Evolutionary conservation across 2,329 filamentous ascomycete genomes (phyloP), one percentile per base, ranked within the genome.

Genomic region (Phaeosphaeria sp.): DNA sequence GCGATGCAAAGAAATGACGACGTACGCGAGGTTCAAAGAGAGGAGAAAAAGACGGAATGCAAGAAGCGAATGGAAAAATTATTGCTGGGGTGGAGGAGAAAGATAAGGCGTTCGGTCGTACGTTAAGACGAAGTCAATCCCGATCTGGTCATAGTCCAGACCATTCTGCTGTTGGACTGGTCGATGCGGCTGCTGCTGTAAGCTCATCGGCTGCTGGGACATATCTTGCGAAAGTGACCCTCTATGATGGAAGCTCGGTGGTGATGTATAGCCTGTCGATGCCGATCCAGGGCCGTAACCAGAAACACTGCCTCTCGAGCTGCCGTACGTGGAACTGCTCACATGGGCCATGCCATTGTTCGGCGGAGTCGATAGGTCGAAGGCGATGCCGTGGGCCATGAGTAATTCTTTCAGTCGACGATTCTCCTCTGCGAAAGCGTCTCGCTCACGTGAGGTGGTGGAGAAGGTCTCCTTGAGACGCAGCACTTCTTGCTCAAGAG

Each of bases 51-150:
- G 55, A 68, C 52, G 63, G 54, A 59, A 67, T 54, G 53, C 59
- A 64, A 59, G 44, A 50, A 50, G 54, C 54, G 51, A 61, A 54
- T 49, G 42, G 51, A 56, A 46, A 57, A 48, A 68, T 72, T 72
- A 76, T 69, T 75, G 74, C 64, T 76, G 73, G 72, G 74, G 74
- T 65, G 74, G 73, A 77, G 73, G 73, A 71, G 72, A 75, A 66
- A 76, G 73, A 79, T 90, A 90, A 76, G 86, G 83, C 80, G 83
- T 84, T 79, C 85, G 84, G 75, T 86, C 91, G 85, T 93, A 95
- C 91, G 90, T 90, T 85, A 95, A 86, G 72, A 95, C 91, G 82
- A 95, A 94, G 79, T 95, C 91, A 80, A 95, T 93, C 74, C 91
- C 91, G 68, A 91, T 87, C 76, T 93, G 89, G 76, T 94, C 90